These are phyloP conservation scores for Vanrija sp. DNA, from an alignment of 1,284 basidiomycete genomes.

Conservation along the genomic window DNA sequence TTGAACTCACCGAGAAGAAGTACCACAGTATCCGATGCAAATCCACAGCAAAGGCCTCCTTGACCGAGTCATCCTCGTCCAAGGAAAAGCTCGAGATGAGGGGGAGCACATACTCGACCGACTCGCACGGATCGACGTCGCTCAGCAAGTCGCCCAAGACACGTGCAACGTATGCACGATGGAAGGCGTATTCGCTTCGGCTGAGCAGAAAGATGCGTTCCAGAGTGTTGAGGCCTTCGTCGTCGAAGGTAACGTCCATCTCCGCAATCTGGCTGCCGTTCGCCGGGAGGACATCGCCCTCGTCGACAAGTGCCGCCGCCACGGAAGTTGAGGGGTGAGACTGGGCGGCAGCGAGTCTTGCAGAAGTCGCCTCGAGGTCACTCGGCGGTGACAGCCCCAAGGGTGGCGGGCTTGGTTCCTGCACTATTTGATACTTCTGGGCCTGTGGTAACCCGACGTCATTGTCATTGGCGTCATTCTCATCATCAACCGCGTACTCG, in stretches of 20 bases:
- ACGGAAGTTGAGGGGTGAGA: background rate
- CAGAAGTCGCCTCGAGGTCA: background rate
- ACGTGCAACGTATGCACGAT: slow-evolving; percentile 78
- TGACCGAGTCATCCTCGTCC: slow-evolving; percentile 87
- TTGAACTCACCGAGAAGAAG: slow-evolving; percentile 68
- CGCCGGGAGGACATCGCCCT: slow-evolving; percentile 39
- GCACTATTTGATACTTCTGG: background rate
- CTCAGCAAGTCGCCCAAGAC: slow-evolving; percentile 69
- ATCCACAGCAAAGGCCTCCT: slow-evolving; percentile 81
- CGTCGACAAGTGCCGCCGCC: slow-evolving; percentile 27
- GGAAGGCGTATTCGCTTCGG: slow-evolving; percentile 76
- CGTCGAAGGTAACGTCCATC: slow-evolving; percentile 49
- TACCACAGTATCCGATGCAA: slow-evolving; percentile 86
- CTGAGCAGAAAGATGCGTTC: slow-evolving; percentile 94
- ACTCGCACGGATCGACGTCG: slow-evolving; percentile 78
- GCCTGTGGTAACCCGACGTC: background rate
- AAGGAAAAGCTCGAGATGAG: slow-evolving; percentile 80
- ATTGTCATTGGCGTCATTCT: slow-evolving; percentile 5
- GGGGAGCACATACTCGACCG: slow-evolving; percentile 89
- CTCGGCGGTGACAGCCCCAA: background rate
- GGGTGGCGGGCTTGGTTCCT: background rate
- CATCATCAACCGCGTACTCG: slow-evolving; percentile 13
- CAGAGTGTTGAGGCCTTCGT: slow-evolving; percentile 71
- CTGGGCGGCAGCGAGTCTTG: background rate
- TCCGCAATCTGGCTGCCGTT: slow-evolving; percentile 14